Conservation (phyloP, 73 alveolate genomes). For the Symbiodinium pilosum region DNA sequence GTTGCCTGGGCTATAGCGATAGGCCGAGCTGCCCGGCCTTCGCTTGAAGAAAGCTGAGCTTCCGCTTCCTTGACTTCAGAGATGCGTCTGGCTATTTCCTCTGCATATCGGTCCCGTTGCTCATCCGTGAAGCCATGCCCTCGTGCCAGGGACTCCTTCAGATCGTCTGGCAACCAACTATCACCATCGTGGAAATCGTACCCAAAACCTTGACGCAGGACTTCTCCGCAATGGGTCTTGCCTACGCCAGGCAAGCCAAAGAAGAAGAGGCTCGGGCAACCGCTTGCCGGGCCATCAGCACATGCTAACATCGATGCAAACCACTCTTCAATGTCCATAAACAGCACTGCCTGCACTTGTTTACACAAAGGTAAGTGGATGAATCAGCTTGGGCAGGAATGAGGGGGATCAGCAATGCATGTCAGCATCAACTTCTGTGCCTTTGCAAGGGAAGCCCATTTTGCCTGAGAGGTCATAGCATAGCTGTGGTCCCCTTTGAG, state of each 20-base stretch:
- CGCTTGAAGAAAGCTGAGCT: not conserved
- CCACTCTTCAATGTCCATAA: no score
- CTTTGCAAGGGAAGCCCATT: not conserved
- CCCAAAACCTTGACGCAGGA: constrained; percentile 1
- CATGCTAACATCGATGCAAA: no score
- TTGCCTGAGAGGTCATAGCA: not conserved
- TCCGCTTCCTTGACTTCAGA: not conserved
- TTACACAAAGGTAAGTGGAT: no score
- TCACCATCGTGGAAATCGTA: constrained; percentile 46
- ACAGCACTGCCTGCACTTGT: no score
- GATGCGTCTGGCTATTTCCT: constrained; percentile 25
- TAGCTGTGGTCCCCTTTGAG: not conserved
- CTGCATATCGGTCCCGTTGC: constrained; percentile 51
- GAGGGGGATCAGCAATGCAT: no score
- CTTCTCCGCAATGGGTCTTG: constrained; percentile 1
- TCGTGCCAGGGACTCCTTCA: not conserved
- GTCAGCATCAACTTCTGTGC: no score
- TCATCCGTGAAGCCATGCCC: constrained; percentile 65
- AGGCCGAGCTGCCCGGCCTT: constrained; percentile 11
- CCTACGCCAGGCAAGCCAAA: constrained; percentile 20
- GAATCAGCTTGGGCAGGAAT: no score
- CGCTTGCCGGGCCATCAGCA: not conserved
- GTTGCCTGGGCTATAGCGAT: constrained; percentile 49
- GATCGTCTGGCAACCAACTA: constrained; percentile 41
- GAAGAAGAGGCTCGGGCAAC: not conserved